Percentiles rank a stretch among this genome's conserved stretches.
Evolutionary conservation across 2,329 filamentous ascomycete species (phyloP).

Genomic region (Ophiocordyceps camponoti-leonardi): DNA sequence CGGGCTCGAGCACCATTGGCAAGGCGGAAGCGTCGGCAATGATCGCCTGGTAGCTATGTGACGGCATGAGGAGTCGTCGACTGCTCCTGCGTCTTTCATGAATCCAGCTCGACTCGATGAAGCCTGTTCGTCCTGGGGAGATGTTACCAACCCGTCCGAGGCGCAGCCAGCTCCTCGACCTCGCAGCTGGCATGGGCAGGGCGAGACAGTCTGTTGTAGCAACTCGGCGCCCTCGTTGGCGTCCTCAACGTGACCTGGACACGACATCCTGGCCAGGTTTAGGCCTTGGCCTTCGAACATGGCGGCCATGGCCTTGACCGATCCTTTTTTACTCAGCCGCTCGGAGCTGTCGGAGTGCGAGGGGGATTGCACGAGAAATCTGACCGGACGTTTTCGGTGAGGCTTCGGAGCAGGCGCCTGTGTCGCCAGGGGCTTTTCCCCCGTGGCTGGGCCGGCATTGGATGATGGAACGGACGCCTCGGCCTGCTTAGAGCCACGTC

Average conservation of each 20-base stretch:
- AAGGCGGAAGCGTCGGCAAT: not conserved
- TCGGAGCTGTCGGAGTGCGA: slow-evolving; percentile 6
- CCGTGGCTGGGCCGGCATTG: not conserved
- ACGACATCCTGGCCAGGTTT: not conserved
- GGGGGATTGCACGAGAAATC: not conserved
- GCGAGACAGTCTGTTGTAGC: not conserved
- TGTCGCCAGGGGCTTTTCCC: not conserved
- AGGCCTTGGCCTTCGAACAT: slow-evolving; percentile 24
- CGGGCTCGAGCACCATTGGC: not conserved
- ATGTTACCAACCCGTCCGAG: not conserved
- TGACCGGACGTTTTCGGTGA: not conserved
- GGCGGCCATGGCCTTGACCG: slow-evolving; percentile 33
- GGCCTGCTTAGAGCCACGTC: not conserved
- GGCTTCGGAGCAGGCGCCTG: not conserved
- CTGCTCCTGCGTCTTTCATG: not conserved
- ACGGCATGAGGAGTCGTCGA: not conserved
- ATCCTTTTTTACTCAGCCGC: slow-evolving; percentile 10
- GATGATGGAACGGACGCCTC: not conserved
- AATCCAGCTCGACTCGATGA: not conserved
- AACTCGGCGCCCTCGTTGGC: not conserved
- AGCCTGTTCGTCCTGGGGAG: not conserved
- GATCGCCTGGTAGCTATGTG: not conserved
- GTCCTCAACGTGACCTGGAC: not conserved
- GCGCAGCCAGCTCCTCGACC: not conserved
- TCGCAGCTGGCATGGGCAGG: not conserved